Base-by-base conservation (phyloP, 1,139 yeast genomes). In the Lipomyces yarrowii region DNA sequence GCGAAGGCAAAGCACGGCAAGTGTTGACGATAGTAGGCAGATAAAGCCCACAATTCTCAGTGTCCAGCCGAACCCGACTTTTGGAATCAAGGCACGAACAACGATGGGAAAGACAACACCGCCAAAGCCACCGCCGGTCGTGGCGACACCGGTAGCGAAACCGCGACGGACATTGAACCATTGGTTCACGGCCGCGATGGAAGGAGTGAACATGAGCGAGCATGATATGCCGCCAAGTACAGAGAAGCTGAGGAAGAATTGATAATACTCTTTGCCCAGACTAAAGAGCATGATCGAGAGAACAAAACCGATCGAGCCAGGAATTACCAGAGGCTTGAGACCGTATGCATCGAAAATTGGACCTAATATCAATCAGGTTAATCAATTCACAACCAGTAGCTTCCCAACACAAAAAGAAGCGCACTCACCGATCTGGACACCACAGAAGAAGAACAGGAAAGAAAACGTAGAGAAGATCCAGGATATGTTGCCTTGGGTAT, bases 401-500 rank as follows among this genome's bases (percentile, higher is more conserved):
- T 6, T 73, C 86, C 84, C 11, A 86, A 71, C 11, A 37, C 13
- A 86, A 71, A 26, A 26, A 26, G 4, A 26, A 4, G 30, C 30
- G 30, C 30, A 26, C 3, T 86, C 84, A 0, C 93, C 94, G 60
- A 84, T 81, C 39, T 87, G 75, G n/a, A 87, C 81, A 0, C 87
- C 84, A 11, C 86, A 83, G 52, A 85, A 81, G 70, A 84, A 83
- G 71, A 87, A 79, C 21, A 86, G 79, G 64, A 87, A 86, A 58
- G 83, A 78, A 70, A 82, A 85, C 21, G 86, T 76, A 0, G 90
- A 82, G 69, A 88, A 88, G 32, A 88, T 84, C 91, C 91, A 88
- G 2, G 89, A 85, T 3, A 86, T 80, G 4, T 82, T 78, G 3
- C 86, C 78, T 2, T 83, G 78, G 7, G 82, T 72, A 2, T 78